These are phyloP conservation scores for Aspergillaceae sp. DNA, from an alignment of 2,329 filamentous ascomycete genomes.

Conservation along the genomic window DNA sequence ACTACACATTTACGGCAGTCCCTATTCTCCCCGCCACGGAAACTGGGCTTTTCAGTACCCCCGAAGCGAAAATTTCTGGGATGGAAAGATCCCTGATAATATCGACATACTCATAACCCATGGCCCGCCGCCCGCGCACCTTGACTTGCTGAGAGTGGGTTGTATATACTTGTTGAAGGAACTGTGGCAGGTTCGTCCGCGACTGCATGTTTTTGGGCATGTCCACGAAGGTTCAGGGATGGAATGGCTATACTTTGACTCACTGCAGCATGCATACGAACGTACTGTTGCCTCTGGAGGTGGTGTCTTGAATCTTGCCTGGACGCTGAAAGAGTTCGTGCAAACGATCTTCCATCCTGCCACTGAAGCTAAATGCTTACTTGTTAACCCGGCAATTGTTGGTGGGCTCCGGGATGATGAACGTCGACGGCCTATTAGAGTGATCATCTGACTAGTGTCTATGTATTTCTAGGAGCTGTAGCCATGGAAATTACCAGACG, in stretches of 20 bases:
- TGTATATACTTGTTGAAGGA: slow-evolving; percentile 59
- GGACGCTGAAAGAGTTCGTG: slow-evolving; percentile 4
- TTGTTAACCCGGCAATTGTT: slow-evolving; percentile 14
- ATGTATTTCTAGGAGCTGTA: neutral
- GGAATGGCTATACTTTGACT: slow-evolving; percentile 60
- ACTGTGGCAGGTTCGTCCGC: slow-evolving; percentile 53
- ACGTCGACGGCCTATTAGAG: slow-evolving; percentile 7
- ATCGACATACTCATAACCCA: slow-evolving; percentile 72
- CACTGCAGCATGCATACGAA: slow-evolving; percentile 59
- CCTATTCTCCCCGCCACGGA: slow-evolving; percentile 63
- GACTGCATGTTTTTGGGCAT: slow-evolving; percentile 75
- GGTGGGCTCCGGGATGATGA: slow-evolving; percentile 13
- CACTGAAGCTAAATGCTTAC: slow-evolving; percentile 12
- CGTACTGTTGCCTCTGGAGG: slow-evolving; percentile 32
- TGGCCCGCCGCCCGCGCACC: slow-evolving; percentile 61
- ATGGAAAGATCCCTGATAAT: slow-evolving; percentile 55
- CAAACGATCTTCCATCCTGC: slow-evolving; percentile 1
- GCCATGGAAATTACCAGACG: neutral
- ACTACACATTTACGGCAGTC: slow-evolving; percentile 65
- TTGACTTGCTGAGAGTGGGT: slow-evolving; percentile 48
- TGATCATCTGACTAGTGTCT: slow-evolving; percentile 5
- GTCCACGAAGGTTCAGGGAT: slow-evolving; percentile 63
- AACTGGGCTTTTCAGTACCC: slow-evolving; percentile 70
- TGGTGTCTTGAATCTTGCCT: neutral
- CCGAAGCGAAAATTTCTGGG: slow-evolving; percentile 54